Percentiles rank a stretch among this genome's conserved stretches.
Evolutionary conservation across 371 early-diverging fungal genomes (phyloP).

Genomic region (Apophysomyces ossiformis): DNA sequence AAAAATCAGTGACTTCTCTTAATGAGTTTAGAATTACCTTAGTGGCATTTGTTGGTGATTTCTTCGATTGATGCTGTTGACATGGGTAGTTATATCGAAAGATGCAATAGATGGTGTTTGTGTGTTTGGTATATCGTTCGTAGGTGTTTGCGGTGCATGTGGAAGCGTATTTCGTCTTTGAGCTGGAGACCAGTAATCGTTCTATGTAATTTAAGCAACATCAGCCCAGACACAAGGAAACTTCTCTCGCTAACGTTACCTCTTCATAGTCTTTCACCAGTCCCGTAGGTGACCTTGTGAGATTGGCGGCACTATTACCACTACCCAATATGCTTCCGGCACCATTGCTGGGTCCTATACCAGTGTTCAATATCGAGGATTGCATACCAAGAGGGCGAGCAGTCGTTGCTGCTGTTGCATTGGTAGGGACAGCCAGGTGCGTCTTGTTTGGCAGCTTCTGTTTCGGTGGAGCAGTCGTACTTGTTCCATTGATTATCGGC

Average conservation of each 20-base stretch:
- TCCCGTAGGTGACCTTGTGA: slow-evolving; percentile 2
- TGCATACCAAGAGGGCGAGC: background rate
- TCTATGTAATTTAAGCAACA: background rate
- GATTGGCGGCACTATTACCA: background rate
- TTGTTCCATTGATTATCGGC: background rate
- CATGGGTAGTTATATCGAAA: background rate
- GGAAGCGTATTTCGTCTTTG: slow-evolving; percentile 10
- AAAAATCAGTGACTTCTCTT: background rate
- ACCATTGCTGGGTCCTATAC: background rate
- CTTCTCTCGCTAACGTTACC: background rate
- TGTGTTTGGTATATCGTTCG: background rate
- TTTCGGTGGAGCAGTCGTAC: slow-evolving; percentile 15
- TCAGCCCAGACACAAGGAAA: background rate
- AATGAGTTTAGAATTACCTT: background rate
- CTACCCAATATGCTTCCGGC: background rate
- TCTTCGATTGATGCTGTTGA: background rate
- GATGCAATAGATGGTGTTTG: slow-evolving; percentile 1
- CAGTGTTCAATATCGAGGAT: background rate
- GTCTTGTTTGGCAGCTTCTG: slow-evolving; percentile 31
- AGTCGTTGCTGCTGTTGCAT: background rate
- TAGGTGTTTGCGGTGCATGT: background rate
- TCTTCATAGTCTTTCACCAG: background rate
- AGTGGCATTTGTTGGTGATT: background rate
- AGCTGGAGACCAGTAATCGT: background rate
- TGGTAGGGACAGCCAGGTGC: slow-evolving; percentile 14